Percentiles rank a stretch among this genome's conserved stretches.
Conservation (phyloP, 768 basidiomycete genomes). For the Mycena venus region DNA sequence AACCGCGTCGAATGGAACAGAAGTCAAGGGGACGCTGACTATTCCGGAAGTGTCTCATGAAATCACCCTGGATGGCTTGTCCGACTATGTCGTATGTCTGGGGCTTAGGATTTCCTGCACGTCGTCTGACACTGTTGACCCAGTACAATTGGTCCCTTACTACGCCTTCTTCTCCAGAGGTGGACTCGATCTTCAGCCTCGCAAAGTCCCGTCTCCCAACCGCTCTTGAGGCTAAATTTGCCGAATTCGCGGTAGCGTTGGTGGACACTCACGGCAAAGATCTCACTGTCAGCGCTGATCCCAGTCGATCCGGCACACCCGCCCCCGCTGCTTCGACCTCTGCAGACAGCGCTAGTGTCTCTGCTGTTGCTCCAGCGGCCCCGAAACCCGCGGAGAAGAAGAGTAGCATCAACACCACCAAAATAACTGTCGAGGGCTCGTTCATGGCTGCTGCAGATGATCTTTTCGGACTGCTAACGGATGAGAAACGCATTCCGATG, state of each 20-base stretch:
- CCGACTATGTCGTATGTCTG: constrained; percentile 83
- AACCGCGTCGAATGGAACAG: constrained; percentile 81
- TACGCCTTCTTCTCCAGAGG: constrained; percentile 62
- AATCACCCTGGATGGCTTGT: constrained; percentile 84
- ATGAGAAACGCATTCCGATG: constrained; percentile 84
- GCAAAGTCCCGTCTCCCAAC: constrained; percentile 76
- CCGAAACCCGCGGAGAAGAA: constrained; percentile 58
- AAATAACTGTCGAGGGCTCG: constrained; percentile 78
- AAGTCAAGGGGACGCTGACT: constrained; percentile 80
- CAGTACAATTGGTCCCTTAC: constrained; percentile 84
- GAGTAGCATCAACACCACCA: constrained; percentile 72
- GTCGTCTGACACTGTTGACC: constrained; percentile 23
- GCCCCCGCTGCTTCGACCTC: constrained; percentile 49
- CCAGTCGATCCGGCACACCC: constrained; percentile 79
- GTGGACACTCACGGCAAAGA: constrained; percentile 90
- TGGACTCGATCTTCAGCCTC: constrained; percentile 69
- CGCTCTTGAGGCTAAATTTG: constrained; percentile 82
- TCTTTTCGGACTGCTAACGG: constrained; percentile 85
- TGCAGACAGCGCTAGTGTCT: constrained; percentile 36
- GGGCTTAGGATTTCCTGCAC: background rate
- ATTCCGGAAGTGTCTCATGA: constrained; percentile 97
- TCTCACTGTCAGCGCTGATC: constrained; percentile 76
- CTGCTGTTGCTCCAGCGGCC: constrained; percentile 50
- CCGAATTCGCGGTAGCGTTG: constrained; percentile 82
- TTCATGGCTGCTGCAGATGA: constrained; percentile 90